phyloP scores from a whole-genome alignment of 129 eudicot genomes.

The Silybum marianum region DNA sequence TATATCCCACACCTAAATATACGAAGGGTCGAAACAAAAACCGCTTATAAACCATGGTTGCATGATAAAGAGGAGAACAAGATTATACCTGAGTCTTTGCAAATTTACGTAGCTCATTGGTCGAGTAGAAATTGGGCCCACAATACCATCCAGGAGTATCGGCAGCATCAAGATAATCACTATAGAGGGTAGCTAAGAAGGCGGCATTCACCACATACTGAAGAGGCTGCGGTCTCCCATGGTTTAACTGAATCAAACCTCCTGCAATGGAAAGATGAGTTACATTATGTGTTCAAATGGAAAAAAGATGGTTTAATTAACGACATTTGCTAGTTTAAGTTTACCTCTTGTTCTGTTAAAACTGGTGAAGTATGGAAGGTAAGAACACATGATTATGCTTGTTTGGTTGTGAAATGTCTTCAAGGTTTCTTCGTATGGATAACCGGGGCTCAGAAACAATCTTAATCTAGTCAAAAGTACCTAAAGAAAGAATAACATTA shows the following conservation, averaged over 20 bases:
- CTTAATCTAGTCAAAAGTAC: constrained; percentile 87
- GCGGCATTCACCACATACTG: constrained; percentile 86
- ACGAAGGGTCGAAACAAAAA: background rate
- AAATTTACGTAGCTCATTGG: constrained; percentile 63
- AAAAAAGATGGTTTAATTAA: background rate
- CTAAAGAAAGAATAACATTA: constrained; percentile 33
- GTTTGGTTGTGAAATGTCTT: constrained; percentile 85
- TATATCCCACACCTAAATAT: too few species aligned
- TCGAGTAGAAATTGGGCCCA: constrained; percentile 75
- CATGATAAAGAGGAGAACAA: background rate
- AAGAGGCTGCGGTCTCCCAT: constrained; percentile 87
- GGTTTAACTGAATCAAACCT: constrained; percentile 77
- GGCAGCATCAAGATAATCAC: constrained; percentile 80
- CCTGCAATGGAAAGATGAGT: constrained; percentile 43
- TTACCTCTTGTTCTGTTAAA: constrained; percentile 85
- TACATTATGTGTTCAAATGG: background rate
- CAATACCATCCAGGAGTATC: constrained; percentile 92
- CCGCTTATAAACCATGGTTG: background rate
- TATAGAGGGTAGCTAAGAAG: constrained; percentile 67
- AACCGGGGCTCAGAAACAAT: constrained; percentile 91
- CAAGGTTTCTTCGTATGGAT: constrained; percentile 87
- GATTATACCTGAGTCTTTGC: constrained; percentile 69
- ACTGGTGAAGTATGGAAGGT: constrained; percentile 67
- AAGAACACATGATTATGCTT: constrained; percentile 76
- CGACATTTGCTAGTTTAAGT: background rate